phyloP scores from a whole-genome alignment of 2,329 filamentous ascomycete genomes.

The Fusarium domesticum region DNA sequence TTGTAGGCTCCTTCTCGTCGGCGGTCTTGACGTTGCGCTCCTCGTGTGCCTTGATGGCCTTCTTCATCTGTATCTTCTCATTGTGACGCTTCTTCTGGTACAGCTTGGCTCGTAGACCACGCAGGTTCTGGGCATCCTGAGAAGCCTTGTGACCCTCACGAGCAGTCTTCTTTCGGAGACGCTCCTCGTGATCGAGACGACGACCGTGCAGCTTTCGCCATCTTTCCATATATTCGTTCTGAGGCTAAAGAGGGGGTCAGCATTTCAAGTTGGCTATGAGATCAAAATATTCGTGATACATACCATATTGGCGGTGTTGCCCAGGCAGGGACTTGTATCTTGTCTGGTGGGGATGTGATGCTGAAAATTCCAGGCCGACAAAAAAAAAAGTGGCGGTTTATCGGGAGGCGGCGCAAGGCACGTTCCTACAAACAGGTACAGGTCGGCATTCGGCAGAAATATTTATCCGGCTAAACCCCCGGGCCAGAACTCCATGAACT shows the following conservation, averaged over 20 bases:
- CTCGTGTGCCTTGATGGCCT: conserved; percentile 91
- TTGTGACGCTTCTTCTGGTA: conserved; percentile 90
- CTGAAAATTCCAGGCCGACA: conserved; percentile 28
- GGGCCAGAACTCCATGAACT: conserved; percentile 21
- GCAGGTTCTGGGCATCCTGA: conserved; percentile 88
- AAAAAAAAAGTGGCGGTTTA: conserved; percentile 34
- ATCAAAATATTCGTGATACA: too few species aligned
- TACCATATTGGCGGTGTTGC: conserved; percentile 35
- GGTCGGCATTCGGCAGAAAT: conserved; percentile 33
- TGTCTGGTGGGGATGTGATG: conserved; percentile 19
- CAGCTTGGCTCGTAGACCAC: conserved; percentile 87
- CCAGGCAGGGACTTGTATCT: conserved; percentile 21
- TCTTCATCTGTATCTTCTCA: conserved; percentile 98
- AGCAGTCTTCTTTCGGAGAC: conserved; percentile 78
- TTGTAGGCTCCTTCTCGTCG: conserved; percentile 72
- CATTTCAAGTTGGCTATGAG: too few species aligned
- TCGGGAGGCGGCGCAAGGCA: conserved; percentile 16
- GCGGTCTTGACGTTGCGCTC: conserved; percentile 92
- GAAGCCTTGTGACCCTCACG: conserved; percentile 87
- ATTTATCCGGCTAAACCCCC: conserved; percentile 32
- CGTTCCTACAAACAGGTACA: conserved; percentile 2
- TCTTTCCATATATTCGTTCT: conserved; percentile 78
- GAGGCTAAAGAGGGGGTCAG: conserved; percentile 53
- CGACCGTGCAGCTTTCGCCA: conserved; percentile 57
- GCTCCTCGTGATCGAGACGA: conserved; percentile 77